A percentile compares a stretch with the other conserved stretches of the same genome.
Conservation (phyloP, 495 filamentous ascomycete genomes). For the Corynascus novoguineensis region DNA sequence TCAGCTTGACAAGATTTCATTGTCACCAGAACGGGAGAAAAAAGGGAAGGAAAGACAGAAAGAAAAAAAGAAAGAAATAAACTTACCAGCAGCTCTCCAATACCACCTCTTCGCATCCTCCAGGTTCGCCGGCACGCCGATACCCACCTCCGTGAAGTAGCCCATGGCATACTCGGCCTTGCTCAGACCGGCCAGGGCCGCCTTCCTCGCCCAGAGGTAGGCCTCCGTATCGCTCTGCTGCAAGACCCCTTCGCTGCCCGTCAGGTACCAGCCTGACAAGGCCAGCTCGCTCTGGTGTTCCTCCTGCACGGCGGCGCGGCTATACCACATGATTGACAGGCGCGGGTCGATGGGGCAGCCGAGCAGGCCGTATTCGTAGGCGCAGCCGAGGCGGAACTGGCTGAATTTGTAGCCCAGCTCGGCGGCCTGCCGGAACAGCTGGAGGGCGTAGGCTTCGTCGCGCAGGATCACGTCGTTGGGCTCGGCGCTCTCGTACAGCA, state of each 20-base stretch:
- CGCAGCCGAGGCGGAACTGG: slow-evolving; percentile 80
- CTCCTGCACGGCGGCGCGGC: slow-evolving; percentile 81
- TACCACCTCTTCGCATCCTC: slow-evolving; percentile 99
- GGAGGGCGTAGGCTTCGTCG: slow-evolving; percentile 71
- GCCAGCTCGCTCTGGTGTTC: slow-evolving; percentile 94
- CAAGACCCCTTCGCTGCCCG: slow-evolving; percentile 79
- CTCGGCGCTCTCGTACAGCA: slow-evolving; percentile 72
- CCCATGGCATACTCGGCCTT: slow-evolving; percentile 99
- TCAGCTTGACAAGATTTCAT: too few relatives aligned
- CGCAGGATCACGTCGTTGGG: slow-evolving; percentile 65
- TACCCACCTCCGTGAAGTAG: slow-evolving; percentile 93
- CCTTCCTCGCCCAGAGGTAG: slow-evolving; percentile 94
- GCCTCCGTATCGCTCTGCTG: slow-evolving; percentile 93
- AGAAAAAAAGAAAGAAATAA: background rate
- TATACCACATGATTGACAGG: slow-evolving; percentile 87
- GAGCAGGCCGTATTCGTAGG: slow-evolving; percentile 85
- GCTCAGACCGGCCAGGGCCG: slow-evolving; percentile 71
- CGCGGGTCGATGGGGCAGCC: slow-evolving; percentile 77
- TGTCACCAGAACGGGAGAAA: too few relatives aligned
- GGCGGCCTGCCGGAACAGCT: slow-evolving; percentile 81
- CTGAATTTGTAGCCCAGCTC: slow-evolving; percentile 91
- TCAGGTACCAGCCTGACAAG: slow-evolving; percentile 93
- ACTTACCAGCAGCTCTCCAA: slow-evolving; percentile 93
- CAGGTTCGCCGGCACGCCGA: slow-evolving; percentile 76
- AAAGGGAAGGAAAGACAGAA: background rate